phyloP scores from a whole-genome alignment of 2,329 filamentous ascomycete species.

The Parastagonospora avenae region DNA sequence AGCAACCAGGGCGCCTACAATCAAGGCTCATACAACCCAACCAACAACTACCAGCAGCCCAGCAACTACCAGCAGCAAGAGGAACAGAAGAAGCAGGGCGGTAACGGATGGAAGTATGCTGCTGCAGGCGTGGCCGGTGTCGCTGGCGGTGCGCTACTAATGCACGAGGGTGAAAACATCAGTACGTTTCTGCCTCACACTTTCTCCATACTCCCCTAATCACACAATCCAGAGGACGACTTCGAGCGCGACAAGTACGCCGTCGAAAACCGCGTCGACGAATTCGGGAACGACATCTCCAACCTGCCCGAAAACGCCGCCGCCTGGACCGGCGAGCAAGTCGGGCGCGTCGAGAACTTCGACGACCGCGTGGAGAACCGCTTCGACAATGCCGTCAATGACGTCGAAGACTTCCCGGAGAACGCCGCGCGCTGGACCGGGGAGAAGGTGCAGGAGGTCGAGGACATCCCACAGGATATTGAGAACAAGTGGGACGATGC shows the following conservation, averaged over 20 bases:
- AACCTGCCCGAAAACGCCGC: conserved; percentile 31
- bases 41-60: conserved; percentile 13
- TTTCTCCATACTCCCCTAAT: conserved; percentile 2
- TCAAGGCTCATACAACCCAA: conserved; percentile 22
- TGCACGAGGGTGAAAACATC: conserved; percentile 34
- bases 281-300: conserved; percentile 23
- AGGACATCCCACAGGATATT: conserved; percentile 31
- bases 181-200: conserved; percentile 14
- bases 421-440: conserved; percentile 29
- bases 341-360: conserved; percentile 29
- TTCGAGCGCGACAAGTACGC: conserved; percentile 23
- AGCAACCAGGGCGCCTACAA: conserved; percentile 18
- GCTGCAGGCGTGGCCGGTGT: conserved; percentile 30
- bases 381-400: conserved; percentile 23
- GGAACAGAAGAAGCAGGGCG: conserved; percentile 24
- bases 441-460: conserved; percentile 29
- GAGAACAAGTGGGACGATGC: conserved; percentile 30
- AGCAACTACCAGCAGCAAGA: conserved; percentile 16
- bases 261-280: conserved; percentile 17
- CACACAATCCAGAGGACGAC: conserved; percentile 14
- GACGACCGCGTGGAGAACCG: conserved; percentile 25
- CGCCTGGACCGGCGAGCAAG: conserved; percentile 27
- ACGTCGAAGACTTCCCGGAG: conserved; percentile 32
- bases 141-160: conserved; percentile 29
- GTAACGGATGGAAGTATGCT: conserved; percentile 35